Base-by-base conservation (phyloP, 2,329 filamentous ascomycete species). In the Calonectria pauciramosa region DNA sequence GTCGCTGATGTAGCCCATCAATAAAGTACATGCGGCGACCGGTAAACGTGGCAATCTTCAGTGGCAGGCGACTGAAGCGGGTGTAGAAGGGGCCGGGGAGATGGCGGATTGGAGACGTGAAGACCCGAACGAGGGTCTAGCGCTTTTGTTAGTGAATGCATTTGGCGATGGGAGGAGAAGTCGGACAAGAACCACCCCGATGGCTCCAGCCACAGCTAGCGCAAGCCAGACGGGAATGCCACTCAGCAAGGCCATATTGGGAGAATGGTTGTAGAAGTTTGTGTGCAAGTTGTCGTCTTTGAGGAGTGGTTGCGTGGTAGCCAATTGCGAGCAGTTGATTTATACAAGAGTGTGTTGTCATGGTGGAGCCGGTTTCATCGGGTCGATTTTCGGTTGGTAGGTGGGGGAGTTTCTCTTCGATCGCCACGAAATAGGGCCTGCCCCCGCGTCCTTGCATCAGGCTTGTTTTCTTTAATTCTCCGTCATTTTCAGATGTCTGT, bases 61-160 rank as follows among this genome's bases (percentile, higher is more conserved):
- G 51, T 0, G 68, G 11, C 1, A 78, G 28, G 0, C 73, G 65
- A 1, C 71, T 79, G 4, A 78, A 51, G 4, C 56, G 59, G 0
- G 75, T 69, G 18, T 78, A 73, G 67, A 74, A 72, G 0, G 77
- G 77, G 0, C 77, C 77, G 0, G 77, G 75, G 0, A 79, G 30
- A 4, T 54, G 36, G 26, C 41, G 38, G 20, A 65, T 23, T 1
- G 60, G 41, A n/a, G 41, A 65, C 8, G 60, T 65, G 41, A 65
- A 49, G 20, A 41, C 60, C 2, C 11, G 28, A 9, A 14, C 18
- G 3, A 65, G 60, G 18, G 18, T 32, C 60, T 65, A 32, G 60
- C 5, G 7, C 16, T 49, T 0, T 26, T 52, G 36, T 63, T 41
- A 63, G 36, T 16, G 18, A 13, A 23, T 10, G 34, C 20, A 14